Conservation (phyloP, 345 rosid genomes). For the Cardamine chenopodiifolia region DNA sequence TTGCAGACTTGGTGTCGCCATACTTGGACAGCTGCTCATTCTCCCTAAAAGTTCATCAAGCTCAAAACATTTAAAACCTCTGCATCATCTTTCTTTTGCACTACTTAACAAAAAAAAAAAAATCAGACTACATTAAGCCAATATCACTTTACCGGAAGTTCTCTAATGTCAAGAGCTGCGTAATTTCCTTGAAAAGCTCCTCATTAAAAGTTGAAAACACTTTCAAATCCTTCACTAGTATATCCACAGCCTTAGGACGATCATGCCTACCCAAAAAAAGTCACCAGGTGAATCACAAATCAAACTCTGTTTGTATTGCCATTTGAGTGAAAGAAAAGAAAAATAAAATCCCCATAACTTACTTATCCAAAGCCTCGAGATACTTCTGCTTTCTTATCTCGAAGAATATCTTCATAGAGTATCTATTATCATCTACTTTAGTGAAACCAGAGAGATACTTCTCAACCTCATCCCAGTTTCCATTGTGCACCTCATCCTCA, state of each 20-base stretch:
- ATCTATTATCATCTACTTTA: constrained; percentile 90
- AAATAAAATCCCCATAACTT: constrained; percentile 30
- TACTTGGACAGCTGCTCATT: constrained; percentile 95
- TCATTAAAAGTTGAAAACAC: constrained; percentile 96
- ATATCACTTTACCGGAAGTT: constrained; percentile 66
- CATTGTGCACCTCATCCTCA: constrained; percentile 96
- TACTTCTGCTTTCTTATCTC: constrained; percentile 99
- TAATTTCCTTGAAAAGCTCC: constrained; percentile 95
- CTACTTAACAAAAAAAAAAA: not conserved
- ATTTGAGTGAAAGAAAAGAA: not conserved
- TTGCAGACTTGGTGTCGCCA: constrained; percentile 97
- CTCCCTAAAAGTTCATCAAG: constrained; percentile 57
- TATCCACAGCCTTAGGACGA: constrained; percentile 93
- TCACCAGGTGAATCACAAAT: constrained; percentile 29
- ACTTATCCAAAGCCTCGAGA: constrained; percentile 97
- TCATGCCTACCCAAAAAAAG: constrained; percentile 63
- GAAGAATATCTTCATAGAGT: constrained; percentile 96
- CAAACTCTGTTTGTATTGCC: not conserved
- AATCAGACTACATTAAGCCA: not conserved
- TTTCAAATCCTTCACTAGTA: constrained; percentile 94
- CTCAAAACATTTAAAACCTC: constrained; percentile 19
- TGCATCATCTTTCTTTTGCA: constrained; percentile 27
- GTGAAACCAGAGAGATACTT: constrained; percentile 98
- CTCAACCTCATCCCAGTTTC: constrained; percentile 99
- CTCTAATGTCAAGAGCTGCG: constrained; percentile 89